Conservation (phyloP, 2,329 filamentous ascomycete genomes). For the Madurella mycetomatis region DNA sequence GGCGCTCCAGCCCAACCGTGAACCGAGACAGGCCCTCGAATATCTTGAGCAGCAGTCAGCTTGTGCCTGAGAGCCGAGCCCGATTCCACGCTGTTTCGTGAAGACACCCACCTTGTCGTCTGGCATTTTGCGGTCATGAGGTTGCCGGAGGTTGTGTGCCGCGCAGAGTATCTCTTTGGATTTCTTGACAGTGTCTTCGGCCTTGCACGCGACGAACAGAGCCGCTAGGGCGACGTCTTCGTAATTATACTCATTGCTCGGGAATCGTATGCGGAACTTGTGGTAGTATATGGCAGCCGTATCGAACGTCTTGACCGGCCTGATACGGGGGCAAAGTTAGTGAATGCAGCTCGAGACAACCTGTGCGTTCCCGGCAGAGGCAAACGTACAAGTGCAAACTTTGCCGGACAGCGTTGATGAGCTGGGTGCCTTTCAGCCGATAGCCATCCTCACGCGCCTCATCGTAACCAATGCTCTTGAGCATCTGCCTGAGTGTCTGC, state of each 20-base stretch:
- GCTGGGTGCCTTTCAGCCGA: slow-evolving; percentile 78
- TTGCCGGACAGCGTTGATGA: slow-evolving; percentile 81
- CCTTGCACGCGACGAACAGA: slow-evolving; percentile 91
- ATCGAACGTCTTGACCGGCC: slow-evolving; percentile 85
- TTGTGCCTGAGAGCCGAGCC: neutral
- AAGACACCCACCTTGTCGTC: slow-evolving; percentile 68
- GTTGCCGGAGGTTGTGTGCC: slow-evolving; percentile 76
- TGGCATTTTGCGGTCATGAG: slow-evolving; percentile 62
- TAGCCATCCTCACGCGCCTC: slow-evolving; percentile 75
- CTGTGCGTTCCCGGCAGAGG: neutral
- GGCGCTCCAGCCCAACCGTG: slow-evolving; percentile 83
- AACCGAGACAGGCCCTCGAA: slow-evolving; percentile 76
- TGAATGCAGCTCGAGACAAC: slow-evolving; percentile 10
- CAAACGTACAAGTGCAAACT: slow-evolving; percentile 68
- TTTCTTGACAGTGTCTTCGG: slow-evolving; percentile 97
- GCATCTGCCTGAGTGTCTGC: slow-evolving; percentile 68
- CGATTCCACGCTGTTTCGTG: neutral
- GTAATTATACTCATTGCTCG: slow-evolving; percentile 81
- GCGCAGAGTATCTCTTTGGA: slow-evolving; percentile 88
- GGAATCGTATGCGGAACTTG: slow-evolving; percentile 81
- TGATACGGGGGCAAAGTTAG: slow-evolving; percentile 30
- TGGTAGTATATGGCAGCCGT: slow-evolving; percentile 92
- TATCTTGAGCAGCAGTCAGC: slow-evolving; percentile 43
- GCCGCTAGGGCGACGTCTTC: slow-evolving; percentile 83
- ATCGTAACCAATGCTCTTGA: slow-evolving; percentile 65